Evolutionary conservation across 345 rosid species (phyloP).

Genomic region (Heritiera littoralis): DNA sequence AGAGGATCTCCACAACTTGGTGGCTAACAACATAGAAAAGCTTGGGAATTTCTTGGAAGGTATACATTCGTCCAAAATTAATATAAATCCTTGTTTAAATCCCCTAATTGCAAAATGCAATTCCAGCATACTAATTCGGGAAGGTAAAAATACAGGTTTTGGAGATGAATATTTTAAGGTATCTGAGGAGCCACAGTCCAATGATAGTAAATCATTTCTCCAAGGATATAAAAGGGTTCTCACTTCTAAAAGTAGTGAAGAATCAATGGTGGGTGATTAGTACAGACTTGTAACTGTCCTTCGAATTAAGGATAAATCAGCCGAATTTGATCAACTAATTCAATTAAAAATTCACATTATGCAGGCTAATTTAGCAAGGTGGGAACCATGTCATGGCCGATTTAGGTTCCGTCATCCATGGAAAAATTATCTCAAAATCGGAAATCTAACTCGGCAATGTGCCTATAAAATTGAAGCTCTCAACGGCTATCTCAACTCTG

Average conservation of each 20-base stretch:
- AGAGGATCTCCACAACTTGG: constrained; percentile 30
- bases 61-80: neutral
- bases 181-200: neutral
- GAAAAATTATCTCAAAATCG: constrained; percentile 44
- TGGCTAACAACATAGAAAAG: constrained; percentile 26
- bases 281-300: no score
- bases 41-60: constrained; percentile 37
- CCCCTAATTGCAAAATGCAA: no score
- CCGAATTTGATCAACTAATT: no score
- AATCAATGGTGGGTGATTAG: constrained; percentile 30
- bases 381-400: constrained; percentile 56
- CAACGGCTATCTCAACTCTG: constrained; percentile 24
- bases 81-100: no score
- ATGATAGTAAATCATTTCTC: constrained; percentile 3
- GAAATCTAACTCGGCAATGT: constrained; percentile 36
- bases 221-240: constrained; percentile 37
- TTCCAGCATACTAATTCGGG: no score
- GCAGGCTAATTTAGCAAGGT: constrained; percentile 46
- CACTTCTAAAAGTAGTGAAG: constrained; percentile 38
- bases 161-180: constrained; percentile 23
- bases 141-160: constrained; percentile 21
- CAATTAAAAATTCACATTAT: neutral
- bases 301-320: no score
- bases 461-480: constrained; percentile 49
- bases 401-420: constrained; percentile 49